Evolutionary conservation across 306 rosid species (phyloP).

Genomic region (Acacia melanoxylon): DNA sequence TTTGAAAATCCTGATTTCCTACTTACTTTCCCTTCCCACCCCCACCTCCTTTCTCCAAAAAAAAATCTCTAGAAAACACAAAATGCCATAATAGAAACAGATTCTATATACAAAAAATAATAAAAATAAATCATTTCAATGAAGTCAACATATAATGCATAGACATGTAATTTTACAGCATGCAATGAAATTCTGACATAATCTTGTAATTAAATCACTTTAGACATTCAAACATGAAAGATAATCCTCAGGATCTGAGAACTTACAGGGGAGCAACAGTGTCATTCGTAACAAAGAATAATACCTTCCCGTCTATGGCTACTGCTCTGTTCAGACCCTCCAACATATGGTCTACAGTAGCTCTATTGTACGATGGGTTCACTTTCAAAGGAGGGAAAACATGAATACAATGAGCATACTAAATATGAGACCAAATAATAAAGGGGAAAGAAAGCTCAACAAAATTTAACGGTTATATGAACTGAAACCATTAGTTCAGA

Average conservation of each 20-base stretch:
- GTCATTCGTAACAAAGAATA: conserved; percentile 75
- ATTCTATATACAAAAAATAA: background rate
- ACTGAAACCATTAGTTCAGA: conserved; percentile 17
- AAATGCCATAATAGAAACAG: background rate
- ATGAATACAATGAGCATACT: conserved; percentile 34
- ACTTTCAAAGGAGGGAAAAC: conserved; percentile 45
- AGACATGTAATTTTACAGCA: background rate
- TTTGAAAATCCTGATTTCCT: background rate
- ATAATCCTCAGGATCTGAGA: conserved; percentile 25
- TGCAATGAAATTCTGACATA: background rate
- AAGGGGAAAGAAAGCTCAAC: background rate
- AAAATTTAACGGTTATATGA: conserved; percentile 26
- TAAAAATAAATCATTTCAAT: background rate
- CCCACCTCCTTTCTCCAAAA: background rate
- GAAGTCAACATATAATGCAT: background rate
- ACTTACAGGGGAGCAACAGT: conserved; percentile 80
- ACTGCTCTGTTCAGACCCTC: conserved; percentile 83
- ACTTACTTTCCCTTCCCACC: background rate
- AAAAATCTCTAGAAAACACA: background rate
- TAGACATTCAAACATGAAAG: conserved; percentile 15
- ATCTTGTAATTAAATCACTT: background rate
- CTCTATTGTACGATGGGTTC: conserved; percentile 56
- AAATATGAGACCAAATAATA: background rate
- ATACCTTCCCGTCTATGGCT: conserved; percentile 75
- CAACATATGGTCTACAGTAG: conserved; percentile 54